Conservation (phyloP, 257 asterid species). For the Ophiorrhiza pumila region DNA sequence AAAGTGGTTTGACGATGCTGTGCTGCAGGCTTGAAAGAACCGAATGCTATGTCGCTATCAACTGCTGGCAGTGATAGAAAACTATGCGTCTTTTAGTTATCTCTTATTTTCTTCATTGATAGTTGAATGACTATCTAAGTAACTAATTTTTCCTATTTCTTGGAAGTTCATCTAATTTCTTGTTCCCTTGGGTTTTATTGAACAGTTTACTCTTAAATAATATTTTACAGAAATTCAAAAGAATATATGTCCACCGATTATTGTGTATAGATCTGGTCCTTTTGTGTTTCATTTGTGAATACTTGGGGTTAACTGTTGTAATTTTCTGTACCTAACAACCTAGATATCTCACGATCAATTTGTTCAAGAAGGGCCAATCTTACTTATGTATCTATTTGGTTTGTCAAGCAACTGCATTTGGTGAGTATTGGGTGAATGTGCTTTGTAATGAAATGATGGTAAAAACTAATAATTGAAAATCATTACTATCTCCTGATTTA, state of each 20-base stretch:
- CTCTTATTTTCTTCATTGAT: neutral
- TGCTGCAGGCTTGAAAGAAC: constrained; percentile 84
- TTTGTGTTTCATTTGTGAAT: neutral
- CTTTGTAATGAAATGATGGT: neutral
- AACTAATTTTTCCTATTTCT: too few relatives aligned
- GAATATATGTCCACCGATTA: neutral
- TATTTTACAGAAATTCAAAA: neutral
- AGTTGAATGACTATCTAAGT: neutral
- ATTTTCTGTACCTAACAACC: neutral
- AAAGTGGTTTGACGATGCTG: constrained; percentile 94
- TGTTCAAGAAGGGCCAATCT: neutral
- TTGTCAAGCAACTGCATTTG: neutral
- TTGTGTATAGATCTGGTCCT: neutral
- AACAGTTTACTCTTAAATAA: neutral
- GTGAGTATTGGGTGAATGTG: too few relatives aligned
- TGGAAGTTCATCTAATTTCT: neutral
- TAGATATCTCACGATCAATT: too few relatives aligned
- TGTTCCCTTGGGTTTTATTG: neutral
- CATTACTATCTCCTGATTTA: neutral
- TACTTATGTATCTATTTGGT: constrained; percentile 1
- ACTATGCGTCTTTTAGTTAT: constrained; percentile 49
- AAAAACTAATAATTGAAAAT: neutral
- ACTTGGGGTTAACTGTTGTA: neutral
- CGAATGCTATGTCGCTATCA: constrained; percentile 94
- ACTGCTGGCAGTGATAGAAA: constrained; percentile 86